Conservation (phyloP, 2,329 filamentous ascomycete genomes). For the Stemphylium lycopersici region DNA sequence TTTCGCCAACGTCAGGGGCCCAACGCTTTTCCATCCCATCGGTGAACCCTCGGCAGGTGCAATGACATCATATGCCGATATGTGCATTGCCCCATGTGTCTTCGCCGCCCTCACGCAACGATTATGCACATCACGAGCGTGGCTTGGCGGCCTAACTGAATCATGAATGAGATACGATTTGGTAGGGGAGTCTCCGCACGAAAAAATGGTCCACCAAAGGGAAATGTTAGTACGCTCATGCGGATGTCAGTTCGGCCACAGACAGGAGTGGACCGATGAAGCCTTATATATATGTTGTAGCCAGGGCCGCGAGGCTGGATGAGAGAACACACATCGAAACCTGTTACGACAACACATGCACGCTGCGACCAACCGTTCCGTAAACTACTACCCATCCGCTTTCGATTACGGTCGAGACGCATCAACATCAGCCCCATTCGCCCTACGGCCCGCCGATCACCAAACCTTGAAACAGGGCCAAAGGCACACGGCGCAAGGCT, state of each 20-base stretch:
- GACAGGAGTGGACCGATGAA: conserved; percentile 11
- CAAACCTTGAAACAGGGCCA: conserved; percentile 9
- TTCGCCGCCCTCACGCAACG: conserved; percentile 7
- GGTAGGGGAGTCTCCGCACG: conserved; percentile 5
- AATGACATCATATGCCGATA: conserved; percentile 20
- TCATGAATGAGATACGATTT: conserved; percentile 11
- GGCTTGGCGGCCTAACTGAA: conserved; percentile 7
- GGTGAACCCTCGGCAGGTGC: conserved; percentile 13
- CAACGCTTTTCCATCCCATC: conserved; percentile 7
- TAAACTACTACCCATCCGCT: not conserved
- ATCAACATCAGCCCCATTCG: conserved; percentile 4
- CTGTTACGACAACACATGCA: not conserved
- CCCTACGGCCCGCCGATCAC: conserved; percentile 17
- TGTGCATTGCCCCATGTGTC: conserved; percentile 16
- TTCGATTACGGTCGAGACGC: conserved; percentile 7
- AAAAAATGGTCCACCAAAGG: not conserved
- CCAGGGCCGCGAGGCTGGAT: not conserved
- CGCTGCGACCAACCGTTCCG: not conserved
- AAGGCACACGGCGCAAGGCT: not conserved
- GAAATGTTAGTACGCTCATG: conserved; percentile 13
- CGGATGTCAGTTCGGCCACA: conserved; percentile 8
- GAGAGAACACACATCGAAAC: not conserved
- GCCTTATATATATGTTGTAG: conserved; percentile 7
- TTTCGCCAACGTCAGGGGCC: conserved; percentile 18
- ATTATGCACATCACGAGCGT: conserved; percentile 9